Base-by-base conservation (phyloP, 2,329 filamentous ascomycete genomes). In the Lasiodiplodia gonubiensis region DNA sequence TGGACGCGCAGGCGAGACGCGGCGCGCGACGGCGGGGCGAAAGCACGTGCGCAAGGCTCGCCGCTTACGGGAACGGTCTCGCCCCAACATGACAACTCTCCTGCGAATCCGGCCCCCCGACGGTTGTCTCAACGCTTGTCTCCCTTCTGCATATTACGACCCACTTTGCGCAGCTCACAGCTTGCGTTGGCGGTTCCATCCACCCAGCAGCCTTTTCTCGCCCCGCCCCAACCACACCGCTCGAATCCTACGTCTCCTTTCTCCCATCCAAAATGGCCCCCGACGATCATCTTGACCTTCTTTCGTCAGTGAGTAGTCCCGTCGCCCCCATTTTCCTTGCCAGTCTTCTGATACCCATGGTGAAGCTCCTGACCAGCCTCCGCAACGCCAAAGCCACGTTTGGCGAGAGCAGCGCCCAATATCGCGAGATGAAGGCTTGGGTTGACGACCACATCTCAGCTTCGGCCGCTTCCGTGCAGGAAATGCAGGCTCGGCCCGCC, bases 301-400 rank as follows among this genome's bases (percentile, higher is more conserved):
- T 63, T 14, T 63, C 59, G 46, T 63, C 59, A 21, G 46, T 63
- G 46, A 63, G 59, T 63, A 61, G 21, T 18, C 18, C 48, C 18
- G 25, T 16, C 39, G 42, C 25, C 39, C 57, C 18, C 42, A n/a
- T 21, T 23, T 35, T 23, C 3, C 8, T 54, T 8, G 6, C 27
- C 27, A 16, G 21, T 37, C 57, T 10, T 60, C 63, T 68, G 66
- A 68, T 67, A 12, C n/a, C 25, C 46, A 5, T n/a, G 18, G 18
- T 3, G 30, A 51, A 79, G 77, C 72, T 79, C 8, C 71, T 78
- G 59, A 73, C 74, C 5, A 78, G 76, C 7, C 72, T 78, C 25
- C 77, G 76, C 67, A 79, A 79, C 46, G 71, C 74, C 11, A 71
- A 74, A 7, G 65, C 74, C 12, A 78, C 77, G 1, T 78, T 79